Conservation (phyloP, 352 stramenopile species). For the Globisporangium carolinianum region DNA sequence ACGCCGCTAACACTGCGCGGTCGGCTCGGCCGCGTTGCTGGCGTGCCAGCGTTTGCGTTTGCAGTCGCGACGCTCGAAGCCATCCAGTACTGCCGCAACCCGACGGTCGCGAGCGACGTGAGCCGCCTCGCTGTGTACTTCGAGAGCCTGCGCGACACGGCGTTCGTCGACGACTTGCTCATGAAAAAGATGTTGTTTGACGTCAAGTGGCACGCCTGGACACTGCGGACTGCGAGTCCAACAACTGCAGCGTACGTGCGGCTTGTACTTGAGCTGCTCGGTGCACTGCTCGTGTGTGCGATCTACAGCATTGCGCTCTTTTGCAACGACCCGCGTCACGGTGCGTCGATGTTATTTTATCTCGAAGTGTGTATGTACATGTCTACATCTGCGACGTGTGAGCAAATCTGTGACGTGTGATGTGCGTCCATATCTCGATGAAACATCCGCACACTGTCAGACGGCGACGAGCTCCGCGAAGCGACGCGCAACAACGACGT, state of each 20-base stretch:
- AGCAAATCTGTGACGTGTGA: background rate
- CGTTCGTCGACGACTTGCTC: slow-evolving; percentile 22
- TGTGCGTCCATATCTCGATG: too few species aligned
- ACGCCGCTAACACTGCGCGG: slow-evolving; percentile 51
- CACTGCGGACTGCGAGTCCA: slow-evolving; percentile 16
- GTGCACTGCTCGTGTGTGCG: slow-evolving; percentile 39
- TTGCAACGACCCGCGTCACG: slow-evolving; percentile 60
- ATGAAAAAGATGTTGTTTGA: slow-evolving; percentile 23
- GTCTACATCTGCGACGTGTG: too few species aligned
- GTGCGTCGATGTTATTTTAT: slow-evolving; percentile 18
- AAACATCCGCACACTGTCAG: slow-evolving; percentile 14
- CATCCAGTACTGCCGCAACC: slow-evolving; percentile 36
- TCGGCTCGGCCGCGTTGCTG: slow-evolving; percentile 43
- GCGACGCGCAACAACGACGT: slow-evolving; percentile 72
- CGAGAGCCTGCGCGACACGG: slow-evolving; percentile 15
- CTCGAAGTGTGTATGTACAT: too few species aligned
- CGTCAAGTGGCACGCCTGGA: slow-evolving; percentile 25
- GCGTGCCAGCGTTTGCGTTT: slow-evolving; percentile 62
- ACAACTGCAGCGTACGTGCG: slow-evolving; percentile 27
- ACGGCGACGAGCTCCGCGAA: slow-evolving; percentile 70
- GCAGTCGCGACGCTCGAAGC: slow-evolving; percentile 44
- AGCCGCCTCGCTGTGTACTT: slow-evolving; percentile 32
- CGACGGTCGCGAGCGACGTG: slow-evolving; percentile 35
- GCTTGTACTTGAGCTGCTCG: slow-evolving; percentile 34
- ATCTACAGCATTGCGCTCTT: slow-evolving; percentile 59